Conservation (phyloP, 768 basidiomycete species). For the Lyophyllum shimeji region DNA sequence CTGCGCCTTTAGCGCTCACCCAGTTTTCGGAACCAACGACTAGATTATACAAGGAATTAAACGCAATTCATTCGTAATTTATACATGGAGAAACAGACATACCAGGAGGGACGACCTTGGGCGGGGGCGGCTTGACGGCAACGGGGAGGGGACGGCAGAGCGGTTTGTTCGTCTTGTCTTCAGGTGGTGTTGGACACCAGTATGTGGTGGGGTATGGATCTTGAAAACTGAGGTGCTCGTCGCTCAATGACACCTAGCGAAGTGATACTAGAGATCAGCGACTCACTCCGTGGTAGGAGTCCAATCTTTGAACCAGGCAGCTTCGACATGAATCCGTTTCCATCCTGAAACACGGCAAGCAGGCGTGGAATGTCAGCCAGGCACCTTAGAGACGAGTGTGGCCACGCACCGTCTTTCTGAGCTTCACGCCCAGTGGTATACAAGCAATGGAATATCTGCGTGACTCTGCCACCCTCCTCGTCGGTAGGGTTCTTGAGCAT, state of each 20-base stretch:
- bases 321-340: slow-evolving; percentile 44
- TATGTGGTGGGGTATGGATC: slow-evolving; percentile 40
- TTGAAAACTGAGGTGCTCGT: slow-evolving; percentile 18
- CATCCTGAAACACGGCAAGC: slow-evolving; percentile 35
- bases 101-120: slow-evolving; percentile 26
- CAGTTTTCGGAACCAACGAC: slow-evolving; percentile 35
- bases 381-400: neutral
- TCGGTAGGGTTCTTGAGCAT: slow-evolving; percentile 39
- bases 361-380: neutral
- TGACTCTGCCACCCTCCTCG: slow-evolving; percentile 36
- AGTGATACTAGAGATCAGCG: neutral
- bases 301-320: slow-evolving; percentile 43
- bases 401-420: slow-evolving; percentile 48
- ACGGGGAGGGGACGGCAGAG: slow-evolving; percentile 46
- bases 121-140: slow-evolving; percentile 30
- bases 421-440: slow-evolving; percentile 42
- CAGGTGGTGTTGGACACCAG: slow-evolving; percentile 40
- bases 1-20: slow-evolving; percentile 4
- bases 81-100: slow-evolving; percentile 2
- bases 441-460: slow-evolving; percentile 42
- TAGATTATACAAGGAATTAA: slow-evolving; percentile 7
- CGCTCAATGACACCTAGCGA: slow-evolving; percentile 2
- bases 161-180: slow-evolving; percentile 42
- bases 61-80: neutral
- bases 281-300: slow-evolving; percentile 31